phyloP scores from a whole-genome alignment of 345 rosid genomes.

The Gossypium mustelinum region DNA sequence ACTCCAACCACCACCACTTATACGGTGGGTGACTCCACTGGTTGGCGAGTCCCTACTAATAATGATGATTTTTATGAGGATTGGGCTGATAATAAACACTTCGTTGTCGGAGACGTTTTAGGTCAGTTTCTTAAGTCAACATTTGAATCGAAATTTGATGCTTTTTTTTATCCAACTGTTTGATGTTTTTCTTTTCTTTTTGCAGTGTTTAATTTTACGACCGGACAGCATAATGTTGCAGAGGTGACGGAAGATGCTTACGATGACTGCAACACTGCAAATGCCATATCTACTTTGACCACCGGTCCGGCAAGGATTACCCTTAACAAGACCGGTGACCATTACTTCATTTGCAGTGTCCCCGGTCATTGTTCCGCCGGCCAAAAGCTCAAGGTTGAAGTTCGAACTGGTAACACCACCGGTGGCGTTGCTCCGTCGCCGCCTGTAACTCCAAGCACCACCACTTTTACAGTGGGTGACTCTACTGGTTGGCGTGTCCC shows the following conservation, averaged over 20 bases:
- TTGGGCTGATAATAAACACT: conserved; percentile 31
- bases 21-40: conserved; percentile 33
- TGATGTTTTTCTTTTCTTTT: not conserved
- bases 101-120: conserved; percentile 34
- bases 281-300: not conserved
- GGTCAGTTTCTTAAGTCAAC: conserved; percentile 18
- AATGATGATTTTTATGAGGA: conserved; percentile 18
- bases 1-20: not conserved
- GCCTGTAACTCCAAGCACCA: not conserved
- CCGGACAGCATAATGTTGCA: conserved; percentile 36
- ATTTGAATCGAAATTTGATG: not conserved
- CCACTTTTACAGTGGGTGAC: conserved; percentile 31
- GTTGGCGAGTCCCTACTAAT: conserved; percentile 25
- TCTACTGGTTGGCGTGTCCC: conserved; percentile 24
- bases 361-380: conserved; percentile 27
- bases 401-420: not conserved
- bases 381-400: conserved; percentile 28
- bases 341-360: conserved; percentile 29
- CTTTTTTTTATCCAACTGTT: not conserved
- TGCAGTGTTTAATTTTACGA: conserved; percentile 30
- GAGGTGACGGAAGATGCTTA: conserved; percentile 27
- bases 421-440: not conserved
- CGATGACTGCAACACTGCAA: conserved; percentile 25
- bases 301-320: conserved; percentile 24
- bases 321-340: conserved; percentile 30